Base-by-base conservation (phyloP, 2,329 filamentous ascomycete species). In the Fusarium mundagurra region DNA sequence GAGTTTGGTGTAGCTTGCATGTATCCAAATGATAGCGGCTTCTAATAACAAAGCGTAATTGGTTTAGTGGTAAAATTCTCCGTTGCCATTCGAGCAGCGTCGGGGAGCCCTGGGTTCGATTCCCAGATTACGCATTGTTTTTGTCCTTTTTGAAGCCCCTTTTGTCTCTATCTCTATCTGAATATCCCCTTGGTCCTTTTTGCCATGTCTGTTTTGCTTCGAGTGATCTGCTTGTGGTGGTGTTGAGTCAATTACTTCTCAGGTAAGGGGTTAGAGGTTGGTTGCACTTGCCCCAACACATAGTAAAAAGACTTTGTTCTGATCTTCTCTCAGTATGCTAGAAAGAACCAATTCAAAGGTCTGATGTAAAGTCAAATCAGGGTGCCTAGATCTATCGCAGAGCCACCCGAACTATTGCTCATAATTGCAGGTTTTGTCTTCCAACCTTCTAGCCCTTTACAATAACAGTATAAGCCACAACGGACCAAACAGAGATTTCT, bases 31-130 rank as follows among this genome's bases (percentile, higher is more conserved):
- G n/a, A n/a, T n/a, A n/a, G n/a, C n/a, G n/a, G n/a, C n/a, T n/a
- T n/a, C n/a, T n/a, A n/a, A 10, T 31, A 31, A 36, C 9, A 36
- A 53, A 20, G 50, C 33, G 50, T 53, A 53, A 53, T 53, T 53
- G 50, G 31, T 36, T 53, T 53, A 53, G 50, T 53, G 67, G 65
- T 70, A 70, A 69, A 70, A 70, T 69, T 70, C 67, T 70, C 67
- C 67, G 67, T 70, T 70, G 67, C 65, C 67, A 70, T 69, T 38
- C 34, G 48, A 66, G 48, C 14, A 67, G 47, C 29, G 47, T 69
- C 67, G 64, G 67, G 48, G 48, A 51, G 48, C 48, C 47, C 48
- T 2, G 48, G 31, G 48, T 34, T 70, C 67, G 65, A 70, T 70
- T 69, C 68, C 68, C 68, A 24, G 68, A 71, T 65, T 65, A 69